Conservation (phyloP, 2,329 filamentous ascomycete genomes). For the Colletotrichum liaoningense region DNA sequence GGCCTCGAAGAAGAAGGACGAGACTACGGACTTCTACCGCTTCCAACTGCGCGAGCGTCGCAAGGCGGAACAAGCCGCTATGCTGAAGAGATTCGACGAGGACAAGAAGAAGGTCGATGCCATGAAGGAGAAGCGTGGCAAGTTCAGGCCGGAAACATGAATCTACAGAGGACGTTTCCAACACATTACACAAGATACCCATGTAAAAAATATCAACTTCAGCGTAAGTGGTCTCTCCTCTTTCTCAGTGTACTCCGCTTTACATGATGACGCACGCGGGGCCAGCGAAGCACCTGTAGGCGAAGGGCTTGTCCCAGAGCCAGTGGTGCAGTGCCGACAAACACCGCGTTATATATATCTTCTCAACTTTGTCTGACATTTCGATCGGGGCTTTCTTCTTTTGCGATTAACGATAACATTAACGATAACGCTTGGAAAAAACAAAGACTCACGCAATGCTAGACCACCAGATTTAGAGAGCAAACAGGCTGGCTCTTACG, state of each 20-base stretch:
- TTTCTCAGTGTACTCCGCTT: conserved; percentile 9
- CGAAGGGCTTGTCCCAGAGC: conserved; percentile 39
- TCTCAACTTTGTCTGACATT: conserved; percentile 71
- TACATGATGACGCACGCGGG: conserved; percentile 65
- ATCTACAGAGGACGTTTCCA: neutral
- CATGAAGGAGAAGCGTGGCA: conserved; percentile 76
- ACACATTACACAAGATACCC: conserved; percentile 22
- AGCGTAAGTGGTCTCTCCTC: conserved; percentile 33
- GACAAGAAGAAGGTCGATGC: conserved; percentile 78
- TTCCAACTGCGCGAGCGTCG: conserved; percentile 85
- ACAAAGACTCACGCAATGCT: neutral
- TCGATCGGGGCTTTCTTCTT: neutral
- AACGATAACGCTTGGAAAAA: neutral
- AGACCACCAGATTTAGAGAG: neutral
- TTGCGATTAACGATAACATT: too few species aligned
- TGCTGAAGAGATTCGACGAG: conserved; percentile 80
- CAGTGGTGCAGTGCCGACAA: conserved; percentile 63
- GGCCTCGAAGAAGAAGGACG: conserved; percentile 70
- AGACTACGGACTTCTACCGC: conserved; percentile 81
- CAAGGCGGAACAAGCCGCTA: conserved; percentile 77
- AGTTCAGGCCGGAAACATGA: conserved; percentile 65
- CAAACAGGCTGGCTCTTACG: neutral
- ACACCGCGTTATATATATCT: conserved; percentile 73
- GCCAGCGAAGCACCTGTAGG: conserved; percentile 54
- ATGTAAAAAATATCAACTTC: conserved; percentile 27